These are phyloP conservation scores for Lentinula raphanica DNA, from an alignment of 768 basidiomycete genomes.

Conservation along the genomic window DNA sequence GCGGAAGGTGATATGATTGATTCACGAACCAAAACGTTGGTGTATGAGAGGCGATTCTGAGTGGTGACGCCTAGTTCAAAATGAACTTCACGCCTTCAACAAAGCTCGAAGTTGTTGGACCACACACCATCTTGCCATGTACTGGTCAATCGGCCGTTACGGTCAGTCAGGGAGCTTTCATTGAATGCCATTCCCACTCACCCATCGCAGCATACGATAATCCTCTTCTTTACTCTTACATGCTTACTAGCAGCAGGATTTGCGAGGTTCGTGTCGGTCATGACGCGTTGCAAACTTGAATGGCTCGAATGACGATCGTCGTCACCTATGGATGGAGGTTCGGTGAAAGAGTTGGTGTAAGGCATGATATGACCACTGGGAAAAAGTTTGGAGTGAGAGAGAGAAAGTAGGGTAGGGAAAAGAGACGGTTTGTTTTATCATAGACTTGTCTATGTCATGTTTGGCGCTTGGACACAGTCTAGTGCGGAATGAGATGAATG, in stretches of 20 bases:
- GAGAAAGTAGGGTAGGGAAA: background rate
- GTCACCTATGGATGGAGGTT: background rate
- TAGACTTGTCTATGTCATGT: background rate
- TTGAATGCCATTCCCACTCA: constrained; percentile 24
- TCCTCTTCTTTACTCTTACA: constrained; percentile 42
- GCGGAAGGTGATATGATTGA: background rate
- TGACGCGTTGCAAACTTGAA: background rate
- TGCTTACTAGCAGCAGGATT: background rate
- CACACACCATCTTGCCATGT: constrained; percentile 68
- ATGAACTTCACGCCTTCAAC: no score
- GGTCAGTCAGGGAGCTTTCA: background rate
- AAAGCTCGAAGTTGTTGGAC: no score
- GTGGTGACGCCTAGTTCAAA: constrained; percentile 27
- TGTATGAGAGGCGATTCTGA: constrained; percentile 41
- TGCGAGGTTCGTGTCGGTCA: background rate
- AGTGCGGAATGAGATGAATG: background rate
- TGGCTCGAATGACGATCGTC: background rate
- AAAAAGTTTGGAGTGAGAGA: background rate
- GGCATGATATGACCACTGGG: background rate
- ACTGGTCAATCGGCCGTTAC: constrained; percentile 28
- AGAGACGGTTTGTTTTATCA: background rate
- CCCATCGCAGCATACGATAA: constrained; percentile 77
- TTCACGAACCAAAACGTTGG: constrained; percentile 48
- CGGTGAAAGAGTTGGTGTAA: background rate
- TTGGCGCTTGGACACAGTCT: no score